phyloP scores from a whole-genome alignment of 2,329 filamentous ascomycete genomes.

The Daldinia eschscholtzii region DNA sequence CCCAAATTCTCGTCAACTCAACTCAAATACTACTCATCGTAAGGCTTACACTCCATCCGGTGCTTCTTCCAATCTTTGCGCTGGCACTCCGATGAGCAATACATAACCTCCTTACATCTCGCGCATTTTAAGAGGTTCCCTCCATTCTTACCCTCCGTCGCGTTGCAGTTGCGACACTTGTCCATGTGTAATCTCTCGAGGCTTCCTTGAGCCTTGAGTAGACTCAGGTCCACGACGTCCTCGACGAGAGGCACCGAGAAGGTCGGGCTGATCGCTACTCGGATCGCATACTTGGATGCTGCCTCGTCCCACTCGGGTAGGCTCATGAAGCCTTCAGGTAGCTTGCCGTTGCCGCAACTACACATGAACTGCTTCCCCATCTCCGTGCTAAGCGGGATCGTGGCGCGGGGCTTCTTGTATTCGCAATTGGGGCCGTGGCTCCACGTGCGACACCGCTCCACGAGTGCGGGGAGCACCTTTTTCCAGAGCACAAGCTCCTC shows the following conservation, averaged over 20 bases:
- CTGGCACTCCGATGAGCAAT: constrained; percentile 67
- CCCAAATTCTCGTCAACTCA: neutral
- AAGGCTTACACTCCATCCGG: constrained; percentile 56
- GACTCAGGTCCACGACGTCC: constrained; percentile 51
- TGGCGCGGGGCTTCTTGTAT: constrained; percentile 55
- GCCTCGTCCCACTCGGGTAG: constrained; percentile 59
- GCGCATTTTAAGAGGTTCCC: constrained; percentile 59
- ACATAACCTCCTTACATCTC: constrained; percentile 60
- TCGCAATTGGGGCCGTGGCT: constrained; percentile 58
- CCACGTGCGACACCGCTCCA: constrained; percentile 65
- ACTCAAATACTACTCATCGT: constrained; percentile 12
- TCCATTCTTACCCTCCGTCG: constrained; percentile 48
- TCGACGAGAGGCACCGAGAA: constrained; percentile 62
- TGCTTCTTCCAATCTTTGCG: constrained; percentile 67
- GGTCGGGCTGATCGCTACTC: constrained; percentile 69
- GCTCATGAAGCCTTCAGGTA: constrained; percentile 57
- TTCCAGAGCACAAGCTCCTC: constrained; percentile 71
- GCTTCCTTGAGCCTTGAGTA: neutral
- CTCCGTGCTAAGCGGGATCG: constrained; percentile 56
- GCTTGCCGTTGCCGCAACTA: constrained; percentile 59
- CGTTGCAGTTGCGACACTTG: constrained; percentile 55
- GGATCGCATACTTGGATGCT: constrained; percentile 60
- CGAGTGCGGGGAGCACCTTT: constrained; percentile 58
- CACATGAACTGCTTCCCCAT: constrained; percentile 57
- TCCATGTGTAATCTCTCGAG: constrained; percentile 36